phyloP scores from a whole-genome alignment of 23 red algal species.

The Agarophyton chilense region DNA sequence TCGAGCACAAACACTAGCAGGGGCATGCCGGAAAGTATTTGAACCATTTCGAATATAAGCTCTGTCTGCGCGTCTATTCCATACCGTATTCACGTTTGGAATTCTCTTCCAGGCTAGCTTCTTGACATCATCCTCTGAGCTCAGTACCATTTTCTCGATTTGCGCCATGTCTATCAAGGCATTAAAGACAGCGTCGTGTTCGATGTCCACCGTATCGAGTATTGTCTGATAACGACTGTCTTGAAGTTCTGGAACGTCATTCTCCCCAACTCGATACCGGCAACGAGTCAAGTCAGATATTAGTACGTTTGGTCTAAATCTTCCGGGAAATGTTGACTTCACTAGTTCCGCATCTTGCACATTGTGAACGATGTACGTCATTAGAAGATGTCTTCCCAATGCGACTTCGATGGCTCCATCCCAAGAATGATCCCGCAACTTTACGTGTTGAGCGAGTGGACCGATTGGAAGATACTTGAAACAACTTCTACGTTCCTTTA shows the following conservation, averaged over 20 bases:
- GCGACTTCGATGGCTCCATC: conserved; percentile 70
- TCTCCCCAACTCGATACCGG: conserved; percentile 11
- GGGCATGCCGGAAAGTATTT: conserved; percentile 43
- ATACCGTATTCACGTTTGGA: conserved; percentile 39
- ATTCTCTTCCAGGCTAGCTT: conserved; percentile 32
- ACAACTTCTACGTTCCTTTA: background rate
- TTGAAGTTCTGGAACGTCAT: conserved; percentile 29
- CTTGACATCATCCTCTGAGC: conserved; percentile 31
- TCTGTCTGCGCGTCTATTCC: conserved; percentile 56
- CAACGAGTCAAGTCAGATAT: conserved; percentile 34
- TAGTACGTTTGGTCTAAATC: conserved; percentile 38
- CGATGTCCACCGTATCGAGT: conserved; percentile 46
- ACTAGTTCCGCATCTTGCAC: conserved; percentile 42
- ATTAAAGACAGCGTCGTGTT: conserved; percentile 72
- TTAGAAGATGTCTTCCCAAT: conserved; percentile 38
- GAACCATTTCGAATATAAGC: conserved; percentile 52
- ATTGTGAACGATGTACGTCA: conserved; percentile 79
- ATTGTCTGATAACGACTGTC: conserved; percentile 52
- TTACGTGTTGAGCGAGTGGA: conserved; percentile 77
- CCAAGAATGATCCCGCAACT: conserved; percentile 75
- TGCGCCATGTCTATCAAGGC: conserved; percentile 80
- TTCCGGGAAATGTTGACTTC: conserved; percentile 30
- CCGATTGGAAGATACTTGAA: conserved; percentile 80
- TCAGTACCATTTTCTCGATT: conserved; percentile 76
- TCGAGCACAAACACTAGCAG: conserved; percentile 12